Evolutionary conservation across 495 filamentous ascomycete genomes (phyloP).

Genomic region (Aspergillus sclerotiicarbonarius): DNA sequence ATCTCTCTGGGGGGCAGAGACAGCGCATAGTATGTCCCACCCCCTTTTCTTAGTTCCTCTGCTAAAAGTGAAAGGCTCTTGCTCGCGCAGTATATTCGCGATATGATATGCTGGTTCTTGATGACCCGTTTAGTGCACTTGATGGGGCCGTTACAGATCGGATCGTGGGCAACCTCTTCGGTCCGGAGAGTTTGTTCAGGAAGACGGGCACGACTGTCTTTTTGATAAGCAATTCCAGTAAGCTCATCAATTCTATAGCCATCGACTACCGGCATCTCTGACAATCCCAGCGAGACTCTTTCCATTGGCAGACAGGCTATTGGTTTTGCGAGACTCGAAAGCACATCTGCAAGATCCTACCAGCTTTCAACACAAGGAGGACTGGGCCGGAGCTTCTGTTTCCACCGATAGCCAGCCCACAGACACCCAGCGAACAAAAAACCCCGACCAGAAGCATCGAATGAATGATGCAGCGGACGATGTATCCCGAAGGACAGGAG

Average conservation of each 20-base stretch:
- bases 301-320: background rate
- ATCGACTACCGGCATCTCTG: background rate
- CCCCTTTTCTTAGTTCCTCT: background rate
- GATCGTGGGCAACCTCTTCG: slow-evolving; percentile 44
- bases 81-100: slow-evolving; percentile 45
- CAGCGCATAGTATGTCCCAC: slow-evolving; percentile 42
- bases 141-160: slow-evolving; percentile 35
- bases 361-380: background rate
- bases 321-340: background rate
- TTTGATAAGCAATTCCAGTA: slow-evolving; percentile 26
- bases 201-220: slow-evolving; percentile 19
- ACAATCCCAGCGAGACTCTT: background rate
- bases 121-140: slow-evolving; percentile 50
- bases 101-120: slow-evolving; percentile 37
- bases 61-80: slow-evolving; percentile 23
- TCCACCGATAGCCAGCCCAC: background rate
- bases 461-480: background rate
- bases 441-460: background rate
- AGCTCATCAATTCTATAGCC: slow-evolving; percentile 7
- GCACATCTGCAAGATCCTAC: background rate
- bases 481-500: background rate
- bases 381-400: background rate
- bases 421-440: background rate
- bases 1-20: slow-evolving; percentile 55
- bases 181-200: slow-evolving; percentile 34